phyloP scores from a whole-genome alignment of 176 grass and related monocot species.

The Hordeum marinum region DNA sequence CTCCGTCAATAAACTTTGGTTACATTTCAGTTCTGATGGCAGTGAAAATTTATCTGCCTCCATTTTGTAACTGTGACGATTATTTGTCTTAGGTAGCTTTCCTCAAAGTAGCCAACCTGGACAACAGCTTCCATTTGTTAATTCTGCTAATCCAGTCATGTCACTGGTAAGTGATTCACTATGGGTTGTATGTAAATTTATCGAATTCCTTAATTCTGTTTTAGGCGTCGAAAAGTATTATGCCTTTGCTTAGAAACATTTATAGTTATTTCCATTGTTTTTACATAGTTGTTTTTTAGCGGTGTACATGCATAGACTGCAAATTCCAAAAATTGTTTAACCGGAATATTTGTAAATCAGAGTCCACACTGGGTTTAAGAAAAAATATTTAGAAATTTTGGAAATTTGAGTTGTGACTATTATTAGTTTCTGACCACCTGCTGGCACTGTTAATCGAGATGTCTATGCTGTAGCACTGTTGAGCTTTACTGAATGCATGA shows the following conservation, averaged over 20 bases:
- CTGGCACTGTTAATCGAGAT: neutral
- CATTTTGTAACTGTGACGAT: slow-evolving; percentile 27
- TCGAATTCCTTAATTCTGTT: slow-evolving; percentile 13
- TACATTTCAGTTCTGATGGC: slow-evolving; percentile 15
- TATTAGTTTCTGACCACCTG: neutral
- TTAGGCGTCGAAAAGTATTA: slow-evolving; percentile 1
- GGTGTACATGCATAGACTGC: neutral
- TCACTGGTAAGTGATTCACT: slow-evolving; percentile 73
- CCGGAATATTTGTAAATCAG: slow-evolving; percentile 4
- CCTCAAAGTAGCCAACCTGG: slow-evolving; percentile 39
- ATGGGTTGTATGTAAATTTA: neutral
- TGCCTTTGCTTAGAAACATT: neutral
- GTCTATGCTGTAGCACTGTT: neutral
- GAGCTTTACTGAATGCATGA: neutral
- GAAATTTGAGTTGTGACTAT: neutral
- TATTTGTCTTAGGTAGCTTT: slow-evolving; percentile 37
- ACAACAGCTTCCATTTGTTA: slow-evolving; percentile 71
- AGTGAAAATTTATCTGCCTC: neutral
- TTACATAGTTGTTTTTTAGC: neutral
- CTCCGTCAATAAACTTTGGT: neutral
- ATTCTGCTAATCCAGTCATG: slow-evolving; percentile 91
- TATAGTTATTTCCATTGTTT: neutral
- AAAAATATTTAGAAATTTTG: neutral
- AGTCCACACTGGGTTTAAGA: neutral
- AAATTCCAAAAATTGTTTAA: neutral